phyloP scores from a whole-genome alignment of 2,329 filamentous ascomycete species.

The Samsoniella hepiali region DNA sequence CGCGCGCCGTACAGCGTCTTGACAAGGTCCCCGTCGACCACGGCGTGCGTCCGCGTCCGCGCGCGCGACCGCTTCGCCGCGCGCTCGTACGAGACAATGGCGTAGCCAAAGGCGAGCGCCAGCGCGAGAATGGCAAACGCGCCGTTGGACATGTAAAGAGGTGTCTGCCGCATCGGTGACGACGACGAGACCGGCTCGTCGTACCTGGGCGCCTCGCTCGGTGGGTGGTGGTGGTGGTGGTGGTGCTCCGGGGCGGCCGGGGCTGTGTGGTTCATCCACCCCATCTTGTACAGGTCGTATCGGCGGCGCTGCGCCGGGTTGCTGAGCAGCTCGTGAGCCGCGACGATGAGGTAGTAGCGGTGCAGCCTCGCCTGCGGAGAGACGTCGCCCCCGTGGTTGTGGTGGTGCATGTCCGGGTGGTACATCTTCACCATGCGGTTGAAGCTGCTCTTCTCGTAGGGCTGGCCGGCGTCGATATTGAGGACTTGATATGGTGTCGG shows the following conservation, averaged over 20 bases:
- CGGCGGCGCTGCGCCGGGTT: conserved; percentile 16
- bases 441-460: conserved; percentile 22
- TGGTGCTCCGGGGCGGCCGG: not conserved
- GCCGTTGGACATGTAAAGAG: conserved; percentile 20
- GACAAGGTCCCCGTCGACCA: conserved; percentile 16
- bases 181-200: not conserved
- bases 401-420: conserved; percentile 22
- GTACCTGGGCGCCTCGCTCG: not conserved
- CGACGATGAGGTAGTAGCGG: conserved; percentile 22
- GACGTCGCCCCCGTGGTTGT: not conserved
- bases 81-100: conserved; percentile 12
- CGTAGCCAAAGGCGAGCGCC: conserved; percentile 18
- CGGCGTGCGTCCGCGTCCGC: not conserved
- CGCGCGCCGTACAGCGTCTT: conserved; percentile 4
- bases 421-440: conserved; percentile 24
- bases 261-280: conserved; percentile 9
- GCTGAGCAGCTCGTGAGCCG: conserved; percentile 21
- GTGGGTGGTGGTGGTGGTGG: not conserved
- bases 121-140: conserved; percentile 19
- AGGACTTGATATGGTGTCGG: conserved; percentile 24
- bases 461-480: not conserved
- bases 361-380: conserved; percentile 11
- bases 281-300: conserved; percentile 19
- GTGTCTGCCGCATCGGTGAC: conserved; percentile 22
- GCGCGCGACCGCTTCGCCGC: conserved; percentile 33